Percentiles rank a stretch among this genome's conserved stretches.
Evolutionary conservation across 176 grass and related monocot genomes (phyloP).

Genomic region (Zea mays): DNA sequence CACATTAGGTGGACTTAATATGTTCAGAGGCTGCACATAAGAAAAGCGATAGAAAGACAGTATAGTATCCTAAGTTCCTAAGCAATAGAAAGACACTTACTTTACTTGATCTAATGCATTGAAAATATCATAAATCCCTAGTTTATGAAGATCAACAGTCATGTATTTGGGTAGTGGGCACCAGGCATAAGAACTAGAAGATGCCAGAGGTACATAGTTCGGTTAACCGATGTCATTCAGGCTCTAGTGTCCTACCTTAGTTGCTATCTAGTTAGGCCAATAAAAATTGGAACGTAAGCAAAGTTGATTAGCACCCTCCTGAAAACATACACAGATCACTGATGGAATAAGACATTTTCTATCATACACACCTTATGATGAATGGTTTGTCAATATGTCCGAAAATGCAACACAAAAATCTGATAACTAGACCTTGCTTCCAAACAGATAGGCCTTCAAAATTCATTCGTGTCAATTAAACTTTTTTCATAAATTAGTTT

Average conservation of each 20-base stretch:
- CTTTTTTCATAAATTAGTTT: not conserved
- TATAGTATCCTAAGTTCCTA: not conserved
- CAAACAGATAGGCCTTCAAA: conserved; percentile 1
- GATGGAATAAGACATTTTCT: not conserved
- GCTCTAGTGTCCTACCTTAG: not conserved
- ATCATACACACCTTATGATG: not conserved
- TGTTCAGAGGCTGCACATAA: not conserved
- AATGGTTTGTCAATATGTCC: not conserved
- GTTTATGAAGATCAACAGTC: not conserved
- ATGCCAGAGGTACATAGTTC: not conserved
- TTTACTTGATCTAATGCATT: conserved; percentile 3
- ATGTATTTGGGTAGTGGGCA: not conserved
- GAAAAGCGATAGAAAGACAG: not conserved
- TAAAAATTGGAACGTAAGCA: not conserved
- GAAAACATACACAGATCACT: not conserved
- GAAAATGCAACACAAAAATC: conserved; percentile 20
- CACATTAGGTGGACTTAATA: not conserved
- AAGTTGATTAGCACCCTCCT: not conserved
- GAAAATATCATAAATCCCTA: not conserved
- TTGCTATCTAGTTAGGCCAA: not conserved
- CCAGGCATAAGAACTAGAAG: not conserved
- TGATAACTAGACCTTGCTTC: not conserved
- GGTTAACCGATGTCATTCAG: not conserved
- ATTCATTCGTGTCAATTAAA: not conserved
- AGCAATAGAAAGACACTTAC: not conserved